Evolutionary conservation across 257 asterid genomes (phyloP), one percentile per base, ranked within the genome.

Genomic region (Anisodus acutangulus): DNA sequence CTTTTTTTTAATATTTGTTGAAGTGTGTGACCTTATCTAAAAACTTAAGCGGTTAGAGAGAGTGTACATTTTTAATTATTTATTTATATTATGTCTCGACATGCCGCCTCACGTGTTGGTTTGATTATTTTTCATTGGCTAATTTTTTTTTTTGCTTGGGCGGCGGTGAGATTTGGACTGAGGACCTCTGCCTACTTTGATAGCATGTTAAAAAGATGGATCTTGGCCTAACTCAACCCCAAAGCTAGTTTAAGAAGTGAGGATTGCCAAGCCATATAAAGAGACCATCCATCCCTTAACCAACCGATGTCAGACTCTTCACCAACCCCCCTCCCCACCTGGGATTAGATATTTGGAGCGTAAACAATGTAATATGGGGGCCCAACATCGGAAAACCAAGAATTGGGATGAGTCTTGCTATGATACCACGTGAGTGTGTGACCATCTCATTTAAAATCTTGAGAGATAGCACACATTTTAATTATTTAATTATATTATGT

Each of bases 41-140:
- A 67, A 67, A 49, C 13, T 13, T 39, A 67, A 67, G 49, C 10
- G 19, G 47, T 1, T 12, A 12, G 47, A 66, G 72, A 35, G 47
- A 37, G 15, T 5, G 15, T 5, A 1, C 10, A 13, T 22, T 67
- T 67, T 67, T 37, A 35, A 17, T 16, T 67, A 67, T 67, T 67
- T 67, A 35, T 6, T 67, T 13, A 39, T 68, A 68, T 37, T 69
- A 3, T 16, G 53, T 69, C 78, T 39, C 3, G 53, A 68, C 51
- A 2, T n/a, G 8, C 78, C 2, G 26, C 10, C 31, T 69, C 53
- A 15, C 31, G 53, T 39, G 78, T 37, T 68, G 49, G 16, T 39
- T 69, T 69, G 78, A 69, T 39, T 67, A 53, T 39, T 39, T 15
- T 69, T 69, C 78, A 68, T 39, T 68, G 51, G 51, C 78, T 10